Percentiles rank a stretch among this genome's conserved stretches.
phyloP scores from a whole-genome alignment of 2,329 filamentous ascomycete genomes.

The Stylonectria norvegica region DNA sequence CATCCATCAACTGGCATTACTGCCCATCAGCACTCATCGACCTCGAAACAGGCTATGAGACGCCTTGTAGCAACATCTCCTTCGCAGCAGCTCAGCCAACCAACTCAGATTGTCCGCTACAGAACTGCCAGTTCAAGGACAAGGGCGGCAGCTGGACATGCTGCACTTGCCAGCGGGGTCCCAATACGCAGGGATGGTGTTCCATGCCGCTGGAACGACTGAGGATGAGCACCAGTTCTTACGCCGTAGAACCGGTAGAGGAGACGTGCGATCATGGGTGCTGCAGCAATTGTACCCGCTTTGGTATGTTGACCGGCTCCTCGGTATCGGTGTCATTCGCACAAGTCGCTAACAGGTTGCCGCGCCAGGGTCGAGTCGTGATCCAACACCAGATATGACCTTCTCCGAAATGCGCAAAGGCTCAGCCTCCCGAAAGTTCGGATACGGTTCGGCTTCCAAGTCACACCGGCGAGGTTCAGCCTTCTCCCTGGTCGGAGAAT shows the following conservation, averaged over 20 bases:
- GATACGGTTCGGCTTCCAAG: constrained; percentile 28
- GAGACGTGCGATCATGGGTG: constrained; percentile 51
- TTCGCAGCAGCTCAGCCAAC: constrained; percentile 45
- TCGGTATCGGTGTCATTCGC: not conserved
- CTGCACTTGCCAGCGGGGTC: constrained; percentile 49
- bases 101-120: constrained; percentile 45
- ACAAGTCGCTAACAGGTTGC: not conserved
- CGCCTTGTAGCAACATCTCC: constrained; percentile 46
- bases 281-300: constrained; percentile 46
- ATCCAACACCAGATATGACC: constrained; percentile 34
- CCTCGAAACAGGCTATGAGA: constrained; percentile 47
- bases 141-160: constrained; percentile 53
- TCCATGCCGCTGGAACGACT: constrained; percentile 34
- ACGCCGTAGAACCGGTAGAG: constrained; percentile 35
- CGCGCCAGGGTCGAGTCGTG: constrained; percentile 31
- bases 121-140: constrained; percentile 49
- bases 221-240: constrained; percentile 31
- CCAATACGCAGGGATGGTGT: constrained; percentile 54
- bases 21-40: constrained; percentile 47
- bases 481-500: constrained; percentile 21
- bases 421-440: constrained; percentile 36
- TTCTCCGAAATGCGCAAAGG: constrained; percentile 38
- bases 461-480: constrained; percentile 30
- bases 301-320: constrained; percentile 34
- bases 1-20: constrained; percentile 55